These are phyloP conservation scores for Chromosphaera perkinsii DNA, from an alignment of 208 protist species.

Conservation along the genomic window DNA sequence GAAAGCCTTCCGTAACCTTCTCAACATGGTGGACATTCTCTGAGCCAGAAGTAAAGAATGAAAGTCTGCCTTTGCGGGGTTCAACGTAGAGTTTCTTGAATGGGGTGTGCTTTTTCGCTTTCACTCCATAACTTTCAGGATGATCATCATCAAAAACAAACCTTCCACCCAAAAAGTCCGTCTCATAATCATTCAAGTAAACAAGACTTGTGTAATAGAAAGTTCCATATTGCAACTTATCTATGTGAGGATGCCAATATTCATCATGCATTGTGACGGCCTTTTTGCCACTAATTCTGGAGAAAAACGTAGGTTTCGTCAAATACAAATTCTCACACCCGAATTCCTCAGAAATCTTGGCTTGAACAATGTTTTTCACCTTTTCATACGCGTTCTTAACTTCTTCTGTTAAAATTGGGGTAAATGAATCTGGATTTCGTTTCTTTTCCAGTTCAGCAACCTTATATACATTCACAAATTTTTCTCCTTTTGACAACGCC, in stretches of 20 bases:
- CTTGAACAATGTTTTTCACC: conserved; percentile 1
- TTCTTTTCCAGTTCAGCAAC: background rate
- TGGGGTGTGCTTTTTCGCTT: no score
- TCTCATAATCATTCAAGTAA: conserved; percentile 7
- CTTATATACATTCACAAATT: conserved; percentile 1
- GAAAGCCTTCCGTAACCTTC: background rate
- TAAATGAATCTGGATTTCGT: no score
- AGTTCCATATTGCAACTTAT: background rate
- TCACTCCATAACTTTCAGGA: background rate
- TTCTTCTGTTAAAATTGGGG: no score
- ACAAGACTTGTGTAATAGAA: conserved; percentile 12
- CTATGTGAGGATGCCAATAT: conserved; percentile 9
- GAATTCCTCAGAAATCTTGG: conserved; percentile 2
- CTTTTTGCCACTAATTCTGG: background rate
- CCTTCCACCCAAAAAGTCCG: conserved; percentile 2
- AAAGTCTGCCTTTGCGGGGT: background rate
- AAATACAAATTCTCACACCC: background rate
- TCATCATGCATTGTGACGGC: background rate
- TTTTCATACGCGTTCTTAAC: no score
- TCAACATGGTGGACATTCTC: conserved; percentile 9
- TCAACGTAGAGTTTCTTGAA: background rate
- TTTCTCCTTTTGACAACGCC: conserved; percentile 1
- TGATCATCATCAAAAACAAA: conserved; percentile 9
- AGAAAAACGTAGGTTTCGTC: conserved; percentile 13
- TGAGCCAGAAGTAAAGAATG: conserved; percentile 13